phyloP scores from a whole-genome alignment of 2,329 filamentous ascomycete species.

The Fusarium xylarioides region DNA sequence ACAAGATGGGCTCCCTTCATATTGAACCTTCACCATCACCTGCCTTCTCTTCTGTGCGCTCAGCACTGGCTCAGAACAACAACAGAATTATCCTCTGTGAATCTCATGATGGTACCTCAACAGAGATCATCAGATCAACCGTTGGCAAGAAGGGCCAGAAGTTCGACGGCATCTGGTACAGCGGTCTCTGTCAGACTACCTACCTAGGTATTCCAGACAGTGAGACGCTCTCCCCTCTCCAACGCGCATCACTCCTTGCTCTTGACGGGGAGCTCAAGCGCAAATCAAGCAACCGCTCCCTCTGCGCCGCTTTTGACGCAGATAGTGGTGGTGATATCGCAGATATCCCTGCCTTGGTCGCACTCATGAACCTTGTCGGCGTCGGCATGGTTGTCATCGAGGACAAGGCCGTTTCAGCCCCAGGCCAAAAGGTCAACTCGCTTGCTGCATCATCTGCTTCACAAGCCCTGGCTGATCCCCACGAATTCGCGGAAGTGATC shows the following conservation, averaged over 20 bases:
- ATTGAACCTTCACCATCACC: background rate
- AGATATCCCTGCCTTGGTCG: slow-evolving; percentile 13
- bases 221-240: slow-evolving; percentile 7
- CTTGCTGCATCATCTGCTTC: slow-evolving; percentile 12
- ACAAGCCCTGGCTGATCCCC: slow-evolving; percentile 5
- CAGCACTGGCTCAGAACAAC: background rate
- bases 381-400: slow-evolving; percentile 19
- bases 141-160: slow-evolving; percentile 8
- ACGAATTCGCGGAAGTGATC: slow-evolving; percentile 6
- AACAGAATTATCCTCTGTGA: slow-evolving; percentile 6
- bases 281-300: slow-evolving; percentile 6
- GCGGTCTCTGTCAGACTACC: slow-evolving; percentile 21
- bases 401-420: slow-evolving; percentile 17
- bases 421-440: slow-evolving; percentile 16
- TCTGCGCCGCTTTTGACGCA: slow-evolving; percentile 15
- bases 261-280: slow-evolving; percentile 10
- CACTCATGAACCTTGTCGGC: slow-evolving; percentile 7
- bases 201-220: slow-evolving; percentile 14
- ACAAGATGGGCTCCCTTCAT: background rate
- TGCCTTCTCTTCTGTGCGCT: background rate
- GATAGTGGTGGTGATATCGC: slow-evolving; percentile 11
- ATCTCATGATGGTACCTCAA: slow-evolving; percentile 9
- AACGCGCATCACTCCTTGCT: slow-evolving; percentile 5
- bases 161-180: slow-evolving; percentile 22
- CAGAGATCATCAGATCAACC: slow-evolving; percentile 11